phyloP scores from a whole-genome alignment of 805 yeast species.

The Ogataea minuta region DNA sequence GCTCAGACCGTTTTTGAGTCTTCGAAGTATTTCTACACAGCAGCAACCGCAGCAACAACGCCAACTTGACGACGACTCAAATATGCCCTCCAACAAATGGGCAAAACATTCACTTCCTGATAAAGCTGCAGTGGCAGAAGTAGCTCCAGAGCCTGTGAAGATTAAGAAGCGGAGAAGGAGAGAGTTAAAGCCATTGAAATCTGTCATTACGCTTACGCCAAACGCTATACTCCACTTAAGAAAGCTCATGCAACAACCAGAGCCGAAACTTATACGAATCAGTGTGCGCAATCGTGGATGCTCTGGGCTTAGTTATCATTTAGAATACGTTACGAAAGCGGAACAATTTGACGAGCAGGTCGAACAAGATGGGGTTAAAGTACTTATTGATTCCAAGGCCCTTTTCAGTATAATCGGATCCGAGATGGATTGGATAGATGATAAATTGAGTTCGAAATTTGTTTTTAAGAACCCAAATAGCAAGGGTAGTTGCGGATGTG shows the following conservation, averaged over 20 bases:
- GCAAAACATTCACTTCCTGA: slow-evolving; percentile 31
- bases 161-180: slow-evolving; percentile 44
- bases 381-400: slow-evolving; percentile 93
- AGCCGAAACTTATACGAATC: slow-evolving; percentile 83
- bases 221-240: slow-evolving; percentile 72
- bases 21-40: slow-evolving; percentile 1
- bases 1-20: neutral
- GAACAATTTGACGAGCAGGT: slow-evolving; percentile 96
- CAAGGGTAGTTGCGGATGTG: slow-evolving; percentile 98
- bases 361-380: slow-evolving; percentile 90
- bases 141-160: slow-evolving; percentile 8
- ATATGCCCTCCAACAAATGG: slow-evolving; percentile 24
- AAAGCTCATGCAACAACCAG: slow-evolving; percentile 70
- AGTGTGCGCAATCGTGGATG: slow-evolving; percentile 97
- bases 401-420: slow-evolving; percentile 93
- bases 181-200: slow-evolving; percentile 81
- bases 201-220: slow-evolving; percentile 77
- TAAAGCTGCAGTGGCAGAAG: slow-evolving; percentile 7
- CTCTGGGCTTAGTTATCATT: slow-evolving; percentile 88
- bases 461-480: slow-evolving; percentile 95
- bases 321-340: slow-evolving; percentile 85
- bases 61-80: slow-evolving; percentile 12
- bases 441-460: slow-evolving; percentile 82
- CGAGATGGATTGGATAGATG: slow-evolving; percentile 98
- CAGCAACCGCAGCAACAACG: slow-evolving; percentile 9